These are phyloP conservation scores for Ormosia semicastrata DNA, from an alignment of 306 rosid species.

Conservation along the genomic window DNA sequence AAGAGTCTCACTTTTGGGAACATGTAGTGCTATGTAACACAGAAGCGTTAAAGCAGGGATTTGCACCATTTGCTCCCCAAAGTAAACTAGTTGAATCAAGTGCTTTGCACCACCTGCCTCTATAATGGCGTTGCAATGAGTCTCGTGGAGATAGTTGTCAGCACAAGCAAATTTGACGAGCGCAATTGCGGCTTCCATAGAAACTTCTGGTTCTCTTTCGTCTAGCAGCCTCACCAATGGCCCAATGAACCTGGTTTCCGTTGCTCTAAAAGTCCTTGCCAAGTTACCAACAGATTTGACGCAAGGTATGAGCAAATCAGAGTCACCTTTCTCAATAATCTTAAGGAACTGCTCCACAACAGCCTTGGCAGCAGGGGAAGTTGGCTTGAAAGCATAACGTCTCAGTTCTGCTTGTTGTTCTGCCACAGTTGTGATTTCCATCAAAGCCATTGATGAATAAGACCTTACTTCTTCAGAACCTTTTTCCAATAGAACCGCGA, in stretches of 20 bases:
- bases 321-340: conserved; percentile 36
- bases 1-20: conserved; percentile 70
- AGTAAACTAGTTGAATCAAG: conserved; percentile 62
- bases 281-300: conserved; percentile 51
- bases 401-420: conserved; percentile 54
- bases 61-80: conserved; percentile 66
- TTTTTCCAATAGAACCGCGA: conserved; percentile 57
- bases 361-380: conserved; percentile 63
- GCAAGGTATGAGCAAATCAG: conserved; percentile 44
- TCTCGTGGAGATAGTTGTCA: conserved; percentile 63
- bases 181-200: conserved; percentile 51
- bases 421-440: conserved; percentile 62
- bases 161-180: conserved; percentile 67
- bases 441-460: conserved; percentile 53
- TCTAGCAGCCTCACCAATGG: conserved; percentile 61
- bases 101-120: conserved; percentile 70
- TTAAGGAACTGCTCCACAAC: conserved; percentile 53
- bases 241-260: conserved; percentile 51
- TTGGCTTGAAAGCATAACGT: conserved; percentile 66
- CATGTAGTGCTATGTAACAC: conserved; percentile 60
- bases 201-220: conserved; percentile 41
- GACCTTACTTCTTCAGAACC: conserved; percentile 45
- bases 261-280: conserved; percentile 65
- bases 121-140: conserved; percentile 77
- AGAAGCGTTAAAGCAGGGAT: conserved; percentile 52